These are phyloP conservation scores for Hirschfeldia incana DNA, from an alignment of 345 rosid species.

Conservation along the genomic window DNA sequence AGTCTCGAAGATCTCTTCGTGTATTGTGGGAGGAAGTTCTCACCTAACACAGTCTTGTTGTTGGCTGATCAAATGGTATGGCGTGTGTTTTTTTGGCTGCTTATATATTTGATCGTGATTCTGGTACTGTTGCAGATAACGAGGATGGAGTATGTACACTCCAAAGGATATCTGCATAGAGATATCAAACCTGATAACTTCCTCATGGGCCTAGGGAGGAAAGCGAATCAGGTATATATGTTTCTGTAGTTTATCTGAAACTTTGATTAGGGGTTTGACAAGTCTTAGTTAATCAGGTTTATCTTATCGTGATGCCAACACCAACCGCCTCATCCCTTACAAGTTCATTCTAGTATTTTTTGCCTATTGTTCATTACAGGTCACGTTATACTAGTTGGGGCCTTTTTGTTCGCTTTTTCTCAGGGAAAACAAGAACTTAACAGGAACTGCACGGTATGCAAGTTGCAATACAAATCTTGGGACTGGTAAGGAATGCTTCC, in stretches of 20 bases:
- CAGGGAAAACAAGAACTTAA: constrained; percentile 95
- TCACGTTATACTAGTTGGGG: not conserved
- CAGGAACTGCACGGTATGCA: constrained; percentile 98
- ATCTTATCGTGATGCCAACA: constrained; percentile 73
- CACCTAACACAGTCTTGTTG: constrained; percentile 81
- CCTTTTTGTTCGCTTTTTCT: not conserved
- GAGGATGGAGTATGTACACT: constrained; percentile 76
- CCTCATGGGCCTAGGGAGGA: constrained; percentile 82
- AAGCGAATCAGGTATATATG: constrained; percentile 67
- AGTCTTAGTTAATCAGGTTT: constrained; percentile 53
- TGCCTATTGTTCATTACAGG: not conserved
- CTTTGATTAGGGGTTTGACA: not conserved
- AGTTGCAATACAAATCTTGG: constrained; percentile 98
- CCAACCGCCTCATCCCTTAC: constrained; percentile 81
- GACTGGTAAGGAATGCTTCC: constrained; percentile 56
- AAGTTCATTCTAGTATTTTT: constrained; percentile 35
- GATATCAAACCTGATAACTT: constrained; percentile 93
- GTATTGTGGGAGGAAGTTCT: constrained; percentile 87
- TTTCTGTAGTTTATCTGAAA: constrained; percentile 5
- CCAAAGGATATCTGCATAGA: constrained; percentile 82
- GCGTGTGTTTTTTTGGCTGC: not conserved
- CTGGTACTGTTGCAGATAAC: constrained; percentile 46
- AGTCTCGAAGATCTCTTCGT: constrained; percentile 91
- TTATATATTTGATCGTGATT: not conserved
- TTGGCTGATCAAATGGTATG: constrained; percentile 94